phyloP scores from a whole-genome alignment of 805 yeast species.

The Suhomyces sp. region DNA sequence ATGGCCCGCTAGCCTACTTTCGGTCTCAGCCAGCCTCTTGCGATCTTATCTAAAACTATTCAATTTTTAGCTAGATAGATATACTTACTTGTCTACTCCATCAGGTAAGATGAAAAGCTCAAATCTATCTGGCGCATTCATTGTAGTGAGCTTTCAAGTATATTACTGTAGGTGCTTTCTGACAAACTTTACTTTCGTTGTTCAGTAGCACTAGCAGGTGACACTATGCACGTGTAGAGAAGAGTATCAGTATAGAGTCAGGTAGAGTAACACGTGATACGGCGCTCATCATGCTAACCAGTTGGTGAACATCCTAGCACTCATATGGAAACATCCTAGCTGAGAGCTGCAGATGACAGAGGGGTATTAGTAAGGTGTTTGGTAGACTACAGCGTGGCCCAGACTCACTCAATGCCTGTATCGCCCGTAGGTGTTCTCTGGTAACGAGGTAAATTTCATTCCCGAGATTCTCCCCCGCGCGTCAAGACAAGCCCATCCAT shows the following conservation, averaged over 20 bases:
- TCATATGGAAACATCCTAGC: too few relatives aligned
- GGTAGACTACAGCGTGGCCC: not conserved
- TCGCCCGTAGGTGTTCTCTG: not conserved
- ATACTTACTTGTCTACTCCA: constrained; percentile 83
- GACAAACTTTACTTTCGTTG: not conserved
- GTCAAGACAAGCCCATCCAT: not conserved
- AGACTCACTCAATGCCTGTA: not conserved
- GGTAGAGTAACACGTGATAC: not conserved
- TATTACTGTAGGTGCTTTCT: not conserved
- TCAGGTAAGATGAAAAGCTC: constrained; percentile 96
- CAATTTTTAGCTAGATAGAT: not conserved
- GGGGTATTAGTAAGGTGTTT: too few relatives aligned
- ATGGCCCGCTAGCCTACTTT: not conserved
- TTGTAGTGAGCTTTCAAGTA: constrained; percentile 23
- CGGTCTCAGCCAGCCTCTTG: not conserved
- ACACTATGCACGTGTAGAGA: not conserved
- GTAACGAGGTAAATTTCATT: not conserved
- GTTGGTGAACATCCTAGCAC: too few relatives aligned
- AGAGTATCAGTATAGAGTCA: not conserved
- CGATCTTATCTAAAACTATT: too few relatives aligned
- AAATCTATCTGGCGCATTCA: constrained; percentile 99
- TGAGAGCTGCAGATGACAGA: not conserved
- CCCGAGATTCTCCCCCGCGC: not conserved
- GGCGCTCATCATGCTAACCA: not conserved
- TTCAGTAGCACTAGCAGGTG: not conserved